phyloP scores from a whole-genome alignment of 352 stramenopile genomes.

The Phytopythium kandeliae region DNA sequence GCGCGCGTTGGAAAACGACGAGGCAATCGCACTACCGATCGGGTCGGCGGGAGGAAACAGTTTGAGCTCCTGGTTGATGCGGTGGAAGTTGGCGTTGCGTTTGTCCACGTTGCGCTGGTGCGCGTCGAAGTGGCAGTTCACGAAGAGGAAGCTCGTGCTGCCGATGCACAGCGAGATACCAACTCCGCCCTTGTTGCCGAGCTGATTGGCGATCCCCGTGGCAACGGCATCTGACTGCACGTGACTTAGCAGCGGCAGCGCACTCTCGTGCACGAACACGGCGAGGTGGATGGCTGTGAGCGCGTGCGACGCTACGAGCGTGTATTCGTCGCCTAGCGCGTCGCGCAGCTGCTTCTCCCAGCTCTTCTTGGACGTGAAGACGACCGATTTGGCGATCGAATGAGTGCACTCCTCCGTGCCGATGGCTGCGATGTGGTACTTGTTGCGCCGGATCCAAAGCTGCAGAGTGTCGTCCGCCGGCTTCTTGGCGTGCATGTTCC shows the following conservation, averaged over 20 bases:
- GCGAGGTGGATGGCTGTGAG: slow-evolving; percentile 93
- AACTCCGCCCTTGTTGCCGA: slow-evolving; percentile 96
- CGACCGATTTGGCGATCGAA: slow-evolving; percentile 88
- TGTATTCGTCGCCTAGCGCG: slow-evolving; percentile 75
- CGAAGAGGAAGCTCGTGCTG: slow-evolving; percentile 85
- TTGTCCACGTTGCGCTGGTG: slow-evolving; percentile 86
- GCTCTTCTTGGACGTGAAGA: slow-evolving; percentile 89
- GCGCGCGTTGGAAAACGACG: background rate
- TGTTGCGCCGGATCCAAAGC: slow-evolving; percentile 65
- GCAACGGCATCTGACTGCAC: slow-evolving; percentile 89
- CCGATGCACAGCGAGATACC: slow-evolving; percentile 83
- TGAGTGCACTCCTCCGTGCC: slow-evolving; percentile 94
- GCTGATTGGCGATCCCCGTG: slow-evolving; percentile 91
- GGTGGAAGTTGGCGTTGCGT: slow-evolving; percentile 89
- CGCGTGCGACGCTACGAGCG: slow-evolving; percentile 86
- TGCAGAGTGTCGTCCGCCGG: slow-evolving; percentile 42
- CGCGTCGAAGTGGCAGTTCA: slow-evolving; percentile 93
- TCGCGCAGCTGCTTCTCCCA: slow-evolving; percentile 62
- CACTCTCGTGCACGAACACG: slow-evolving; percentile 89
- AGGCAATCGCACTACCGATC: background rate
- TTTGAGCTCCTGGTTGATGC: slow-evolving; percentile 72
- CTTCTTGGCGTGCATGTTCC: slow-evolving; percentile 83
- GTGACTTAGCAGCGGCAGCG: slow-evolving; percentile 77
- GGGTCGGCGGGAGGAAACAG: slow-evolving; percentile 16
- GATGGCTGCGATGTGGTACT: slow-evolving; percentile 85